phyloP scores from a whole-genome alignment of 306 rosid species.

The Castanea sativa region DNA sequence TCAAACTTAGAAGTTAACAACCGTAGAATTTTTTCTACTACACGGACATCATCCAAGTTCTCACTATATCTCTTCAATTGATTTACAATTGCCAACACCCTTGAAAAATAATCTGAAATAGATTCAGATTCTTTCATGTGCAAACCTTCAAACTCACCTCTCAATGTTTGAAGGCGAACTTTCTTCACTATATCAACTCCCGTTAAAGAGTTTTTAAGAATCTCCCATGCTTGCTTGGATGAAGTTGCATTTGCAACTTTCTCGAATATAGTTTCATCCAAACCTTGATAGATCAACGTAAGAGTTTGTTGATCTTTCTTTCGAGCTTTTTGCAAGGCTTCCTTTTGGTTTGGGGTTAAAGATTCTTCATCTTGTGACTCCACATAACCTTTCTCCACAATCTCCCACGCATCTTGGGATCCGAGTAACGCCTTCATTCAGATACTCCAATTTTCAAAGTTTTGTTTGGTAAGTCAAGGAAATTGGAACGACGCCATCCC shows the following conservation, averaged over 20 bases:
- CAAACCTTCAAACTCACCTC: constrained; percentile 1
- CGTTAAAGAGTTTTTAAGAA: too few relatives aligned
- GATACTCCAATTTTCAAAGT: not conserved
- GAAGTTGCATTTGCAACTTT: not conserved
- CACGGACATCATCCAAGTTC: not conserved
- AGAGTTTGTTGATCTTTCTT: not conserved
- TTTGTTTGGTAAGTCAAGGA: not conserved
- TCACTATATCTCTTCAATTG: not conserved
- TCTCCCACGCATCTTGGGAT: not conserved
- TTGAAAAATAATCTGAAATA: not conserved
- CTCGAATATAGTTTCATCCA: not conserved
- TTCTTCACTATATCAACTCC: not conserved
- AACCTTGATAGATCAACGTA: not conserved
- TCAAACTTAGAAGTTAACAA: too few relatives aligned
- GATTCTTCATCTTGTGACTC: not conserved
- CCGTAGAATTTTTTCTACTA: not conserved
- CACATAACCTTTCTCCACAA: not conserved
- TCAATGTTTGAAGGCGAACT: not conserved
- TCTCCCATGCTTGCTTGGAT: too few relatives aligned
- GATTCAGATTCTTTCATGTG: not conserved
- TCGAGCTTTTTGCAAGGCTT: not conserved
- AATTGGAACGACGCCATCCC: too few relatives aligned
- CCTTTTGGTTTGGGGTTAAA: not conserved
- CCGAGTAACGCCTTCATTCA: not conserved
- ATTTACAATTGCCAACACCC: not conserved